A percentile compares a stretch with the other conserved stretches of the same genome.
Evolutionary conservation across 1,284 basidiomycete genomes (phyloP).

Genomic region (Sanghuangporus weigelae): DNA sequence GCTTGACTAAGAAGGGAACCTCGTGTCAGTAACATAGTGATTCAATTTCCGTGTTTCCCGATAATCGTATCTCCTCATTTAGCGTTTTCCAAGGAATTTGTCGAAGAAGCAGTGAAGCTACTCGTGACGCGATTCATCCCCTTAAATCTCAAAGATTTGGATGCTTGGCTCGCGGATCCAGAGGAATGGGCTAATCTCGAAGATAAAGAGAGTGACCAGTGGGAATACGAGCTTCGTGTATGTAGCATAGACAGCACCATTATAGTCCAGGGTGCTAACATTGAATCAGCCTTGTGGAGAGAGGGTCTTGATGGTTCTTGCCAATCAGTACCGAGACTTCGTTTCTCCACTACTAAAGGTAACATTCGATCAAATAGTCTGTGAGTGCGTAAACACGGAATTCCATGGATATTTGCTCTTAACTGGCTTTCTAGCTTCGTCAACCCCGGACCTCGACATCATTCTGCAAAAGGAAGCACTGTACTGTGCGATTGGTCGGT

Average conservation of each 20-base stretch:
- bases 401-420: conserved; percentile 2
- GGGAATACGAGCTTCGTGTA: conserved; percentile 86
- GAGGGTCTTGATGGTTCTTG: conserved; percentile 77
- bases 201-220: conserved; percentile 81
- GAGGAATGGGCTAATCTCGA: conserved; percentile 88
- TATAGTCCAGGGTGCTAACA: neutral
- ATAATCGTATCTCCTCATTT: conserved; percentile 5
- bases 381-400: conserved; percentile 34
- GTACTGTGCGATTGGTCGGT: conserved; percentile 85
- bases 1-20: conserved; percentile 54
- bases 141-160: conserved; percentile 71
- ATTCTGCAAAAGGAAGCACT: conserved; percentile 82
- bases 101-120: conserved; percentile 72
- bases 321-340: conserved; percentile 66
- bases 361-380: conserved; percentile 49
- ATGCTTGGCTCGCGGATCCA: conserved; percentile 77
- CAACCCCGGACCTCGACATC: conserved; percentile 50
- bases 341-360: conserved; percentile 68
- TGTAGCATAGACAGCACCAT: conserved; percentile 24
- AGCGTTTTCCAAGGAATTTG: conserved; percentile 74
- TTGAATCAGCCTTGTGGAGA: conserved; percentile 75
- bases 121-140: conserved; percentile 82
- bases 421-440: conserved; percentile 38
- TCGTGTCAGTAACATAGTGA: conserved; percentile 46
- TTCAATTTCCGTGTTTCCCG: conserved; percentile 1